These are phyloP conservation scores for Rhamnella rubrinervis DNA, from an alignment of 331 rosid genomes.

Conservation along the genomic window DNA sequence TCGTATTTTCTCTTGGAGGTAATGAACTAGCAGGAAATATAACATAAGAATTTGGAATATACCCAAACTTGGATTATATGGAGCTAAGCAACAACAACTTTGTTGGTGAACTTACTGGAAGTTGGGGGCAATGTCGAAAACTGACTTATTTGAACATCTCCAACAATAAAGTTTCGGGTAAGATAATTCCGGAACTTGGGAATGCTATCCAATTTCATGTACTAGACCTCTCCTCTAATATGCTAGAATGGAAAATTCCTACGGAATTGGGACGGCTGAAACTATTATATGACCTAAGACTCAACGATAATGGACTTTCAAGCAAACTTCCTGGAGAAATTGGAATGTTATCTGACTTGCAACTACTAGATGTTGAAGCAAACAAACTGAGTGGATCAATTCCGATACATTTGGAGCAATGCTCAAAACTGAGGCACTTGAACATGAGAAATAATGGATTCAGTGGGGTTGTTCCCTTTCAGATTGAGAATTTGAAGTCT, in stretches of 20 bases:
- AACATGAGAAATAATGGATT: too few species aligned
- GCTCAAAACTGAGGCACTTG: background rate
- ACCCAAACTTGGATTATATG: too few species aligned
- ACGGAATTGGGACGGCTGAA: background rate
- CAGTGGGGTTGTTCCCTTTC: background rate
- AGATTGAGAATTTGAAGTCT: background rate
- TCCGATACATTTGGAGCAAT: background rate
- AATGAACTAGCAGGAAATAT: too few species aligned
- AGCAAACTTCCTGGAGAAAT: background rate
- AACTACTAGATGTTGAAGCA: too few species aligned
- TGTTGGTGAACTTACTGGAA: background rate
- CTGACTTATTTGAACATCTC: background rate
- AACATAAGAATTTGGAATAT: too few species aligned
- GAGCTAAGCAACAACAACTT: background rate
- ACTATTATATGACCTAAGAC: background rate
- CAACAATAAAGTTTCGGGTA: background rate
- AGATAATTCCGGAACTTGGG: background rate
- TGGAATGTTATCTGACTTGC: background rate
- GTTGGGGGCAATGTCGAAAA: background rate
- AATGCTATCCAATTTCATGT: background rate
- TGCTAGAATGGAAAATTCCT: background rate
- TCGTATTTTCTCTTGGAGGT: accelerated
- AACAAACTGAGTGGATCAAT: background rate
- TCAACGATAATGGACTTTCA: background rate
- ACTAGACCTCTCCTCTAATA: background rate